phyloP scores from a whole-genome alignment of 2,329 filamentous ascomycete genomes.

The Ophiocordyceps unilateralis region DNA sequence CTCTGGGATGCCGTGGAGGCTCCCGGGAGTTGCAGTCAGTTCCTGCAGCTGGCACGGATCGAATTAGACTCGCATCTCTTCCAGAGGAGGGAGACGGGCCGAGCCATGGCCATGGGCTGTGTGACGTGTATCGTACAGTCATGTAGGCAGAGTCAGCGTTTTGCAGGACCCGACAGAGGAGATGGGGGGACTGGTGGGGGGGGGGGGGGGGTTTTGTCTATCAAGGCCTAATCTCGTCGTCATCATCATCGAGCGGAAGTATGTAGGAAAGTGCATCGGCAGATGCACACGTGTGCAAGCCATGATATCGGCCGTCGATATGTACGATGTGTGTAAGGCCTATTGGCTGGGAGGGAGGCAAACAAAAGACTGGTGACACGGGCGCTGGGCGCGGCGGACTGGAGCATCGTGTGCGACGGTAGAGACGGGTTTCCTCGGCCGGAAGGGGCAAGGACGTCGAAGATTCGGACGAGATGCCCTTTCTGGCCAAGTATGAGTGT shows the following conservation, averaged over 20 bases:
- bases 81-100: not conserved
- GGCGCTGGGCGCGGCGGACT: not conserved
- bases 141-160: not conserved
- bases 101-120: not conserved
- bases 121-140: not conserved
- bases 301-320: not conserved
- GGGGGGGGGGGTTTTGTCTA: not conserved
- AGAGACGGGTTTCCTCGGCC: not conserved
- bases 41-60: not conserved
- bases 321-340: not conserved
- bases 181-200: not conserved
- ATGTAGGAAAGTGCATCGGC: too few relatives aligned
- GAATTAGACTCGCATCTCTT: not conserved
- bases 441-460: not conserved
- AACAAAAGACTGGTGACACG: not conserved
- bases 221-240: not conserved
- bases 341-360: not conserved
- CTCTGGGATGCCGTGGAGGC: not conserved
- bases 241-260: too few relatives aligned
- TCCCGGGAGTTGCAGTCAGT: not conserved
- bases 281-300: not conserved
- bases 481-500: not conserved
- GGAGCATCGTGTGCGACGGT: not conserved
- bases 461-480: not conserved
- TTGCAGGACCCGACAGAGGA: not conserved